Conservation (phyloP, 1,284 basidiomycete genomes). For the Ceratobasidium sp. region DNA sequence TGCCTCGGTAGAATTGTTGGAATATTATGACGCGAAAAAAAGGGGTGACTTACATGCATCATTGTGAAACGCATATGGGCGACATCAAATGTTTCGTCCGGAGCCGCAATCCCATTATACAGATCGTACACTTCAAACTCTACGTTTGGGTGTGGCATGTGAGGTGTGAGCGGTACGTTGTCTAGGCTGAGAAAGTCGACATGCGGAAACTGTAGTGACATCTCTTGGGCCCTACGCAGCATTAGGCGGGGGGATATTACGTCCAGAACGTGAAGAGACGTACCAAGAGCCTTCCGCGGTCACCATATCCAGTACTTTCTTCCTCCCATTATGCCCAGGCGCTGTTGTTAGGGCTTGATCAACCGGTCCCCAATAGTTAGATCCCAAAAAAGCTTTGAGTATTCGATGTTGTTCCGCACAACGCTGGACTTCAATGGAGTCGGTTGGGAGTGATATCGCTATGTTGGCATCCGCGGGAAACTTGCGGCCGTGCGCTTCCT, state of each 20-base stretch:
- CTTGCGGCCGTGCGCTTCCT: background rate
- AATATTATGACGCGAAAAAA: background rate
- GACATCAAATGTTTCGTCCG: background rate
- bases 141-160: background rate
- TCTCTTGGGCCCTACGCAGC: background rate
- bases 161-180: background rate
- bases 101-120: background rate
- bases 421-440: background rate
- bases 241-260: background rate
- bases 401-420: background rate
- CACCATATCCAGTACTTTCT: background rate
- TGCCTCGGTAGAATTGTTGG: background rate
- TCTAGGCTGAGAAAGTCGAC: constrained; percentile 1
- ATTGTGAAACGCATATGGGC: background rate
- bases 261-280: background rate
- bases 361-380: constrained; percentile 6
- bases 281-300: background rate
- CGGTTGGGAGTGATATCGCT: background rate
- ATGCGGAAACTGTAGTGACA: constrained; percentile 10
- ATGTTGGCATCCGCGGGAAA: background rate
- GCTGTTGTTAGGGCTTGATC: background rate
- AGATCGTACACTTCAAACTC: constrained; percentile 17
- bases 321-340: background rate
- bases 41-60: background rate
- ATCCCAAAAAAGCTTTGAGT: background rate